These are phyloP conservation scores for Yamadazyma ubonensis DNA, from an alignment of 805 yeast genomes.

Conservation along the genomic window DNA sequence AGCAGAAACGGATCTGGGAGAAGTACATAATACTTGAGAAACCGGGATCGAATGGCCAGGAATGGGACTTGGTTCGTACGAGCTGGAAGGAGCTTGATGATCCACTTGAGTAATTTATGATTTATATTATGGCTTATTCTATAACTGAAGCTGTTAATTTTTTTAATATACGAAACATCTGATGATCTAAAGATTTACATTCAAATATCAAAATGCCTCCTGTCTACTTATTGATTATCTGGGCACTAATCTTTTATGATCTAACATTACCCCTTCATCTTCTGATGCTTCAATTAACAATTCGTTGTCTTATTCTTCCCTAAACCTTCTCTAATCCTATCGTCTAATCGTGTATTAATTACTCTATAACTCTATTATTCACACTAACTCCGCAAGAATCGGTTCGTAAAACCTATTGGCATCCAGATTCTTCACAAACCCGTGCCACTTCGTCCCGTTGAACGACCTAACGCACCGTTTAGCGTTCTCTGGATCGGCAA, in stretches of 20 bases:
- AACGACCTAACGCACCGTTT: constrained; percentile 49
- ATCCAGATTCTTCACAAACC: constrained; percentile 2
- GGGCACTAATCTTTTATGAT: too few species aligned
- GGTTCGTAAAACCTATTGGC: constrained; percentile 25
- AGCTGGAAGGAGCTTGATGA: constrained; percentile 28
- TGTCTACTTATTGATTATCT: too few species aligned
- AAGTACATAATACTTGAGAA: constrained; percentile 70
- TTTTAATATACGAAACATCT: too few species aligned
- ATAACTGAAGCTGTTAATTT: too few species aligned
- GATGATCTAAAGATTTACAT: too few species aligned
- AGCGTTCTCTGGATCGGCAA: constrained; percentile 47
- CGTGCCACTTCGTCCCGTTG: constrained; percentile 50
- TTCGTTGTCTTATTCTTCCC: too few species aligned
- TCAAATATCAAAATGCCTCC: too few species aligned
- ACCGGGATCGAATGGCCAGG: neutral
- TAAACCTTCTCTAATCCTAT: too few species aligned
- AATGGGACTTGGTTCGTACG: constrained; percentile 23
- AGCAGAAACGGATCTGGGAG: constrained; percentile 75
- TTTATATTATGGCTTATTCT: too few species aligned
- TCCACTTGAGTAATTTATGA: constrained; percentile 5
- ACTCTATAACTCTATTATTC: neutral
- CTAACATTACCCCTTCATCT: too few species aligned
- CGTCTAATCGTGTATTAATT: too few species aligned
- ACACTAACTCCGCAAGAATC: constrained; percentile 29
- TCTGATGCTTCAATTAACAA: too few species aligned